These are phyloP conservation scores for Fusarium siculi DNA, from an alignment of 2,329 filamentous ascomycete genomes.

Conservation along the genomic window DNA sequence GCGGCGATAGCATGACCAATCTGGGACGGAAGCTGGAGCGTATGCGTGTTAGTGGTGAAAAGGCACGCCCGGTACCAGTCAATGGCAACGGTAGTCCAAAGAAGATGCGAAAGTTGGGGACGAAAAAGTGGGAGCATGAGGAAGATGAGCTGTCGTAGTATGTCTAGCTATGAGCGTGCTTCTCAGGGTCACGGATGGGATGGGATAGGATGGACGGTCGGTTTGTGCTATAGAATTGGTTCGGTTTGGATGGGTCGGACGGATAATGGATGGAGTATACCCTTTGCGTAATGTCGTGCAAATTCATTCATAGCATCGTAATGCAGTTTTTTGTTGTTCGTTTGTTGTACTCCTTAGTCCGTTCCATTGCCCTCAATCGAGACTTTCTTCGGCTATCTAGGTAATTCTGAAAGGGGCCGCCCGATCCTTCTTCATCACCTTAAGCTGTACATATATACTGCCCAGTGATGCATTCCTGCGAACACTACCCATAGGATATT, in stretches of 20 bases:
- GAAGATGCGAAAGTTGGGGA: conserved; percentile 62
- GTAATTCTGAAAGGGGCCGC: fast-evolving
- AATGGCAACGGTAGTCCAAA: conserved; percentile 62
- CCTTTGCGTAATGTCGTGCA: not conserved
- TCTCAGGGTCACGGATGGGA: not conserved
- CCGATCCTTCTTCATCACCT: not conserved
- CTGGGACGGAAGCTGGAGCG: conserved; percentile 62
- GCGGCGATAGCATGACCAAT: conserved; percentile 47
- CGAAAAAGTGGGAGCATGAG: conserved; percentile 60
- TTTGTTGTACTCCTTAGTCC: not conserved
- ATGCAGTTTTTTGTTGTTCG: not conserved
- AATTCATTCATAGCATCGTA: not conserved
- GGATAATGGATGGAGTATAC: conserved; percentile 3
- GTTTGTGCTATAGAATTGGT: conserved; percentile 27
- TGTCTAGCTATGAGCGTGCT: conserved; percentile 6
- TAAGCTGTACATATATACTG: fast-evolving
- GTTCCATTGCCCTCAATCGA: not conserved
- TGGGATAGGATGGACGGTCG: not conserved
- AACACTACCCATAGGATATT: fast-evolving
- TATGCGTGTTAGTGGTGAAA: conserved; percentile 58
- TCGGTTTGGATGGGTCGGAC: not conserved
- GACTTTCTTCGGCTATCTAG: not conserved
- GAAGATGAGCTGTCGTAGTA: conserved; percentile 50
- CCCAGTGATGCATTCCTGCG: not conserved
- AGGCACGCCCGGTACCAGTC: conserved; percentile 37